Conservation (phyloP, 2,329 filamentous ascomycete genomes). For the Xylaria sp. region DNA sequence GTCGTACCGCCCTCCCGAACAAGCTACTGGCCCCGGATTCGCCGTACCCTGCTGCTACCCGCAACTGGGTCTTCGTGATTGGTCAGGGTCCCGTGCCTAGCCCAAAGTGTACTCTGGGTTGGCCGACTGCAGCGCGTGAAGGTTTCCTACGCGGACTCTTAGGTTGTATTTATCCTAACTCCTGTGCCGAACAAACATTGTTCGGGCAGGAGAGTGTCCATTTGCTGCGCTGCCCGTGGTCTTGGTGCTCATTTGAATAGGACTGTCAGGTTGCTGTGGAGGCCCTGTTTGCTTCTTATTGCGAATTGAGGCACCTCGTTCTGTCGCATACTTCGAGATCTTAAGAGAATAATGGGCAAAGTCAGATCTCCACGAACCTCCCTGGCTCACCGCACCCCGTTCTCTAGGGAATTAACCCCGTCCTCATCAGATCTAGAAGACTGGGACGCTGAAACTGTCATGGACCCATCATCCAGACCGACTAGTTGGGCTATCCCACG, state of each 20-base stretch:
- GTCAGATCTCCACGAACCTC: constrained; percentile 59
- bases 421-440: constrained; percentile 59
- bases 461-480: constrained; percentile 63
- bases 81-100: constrained; percentile 10
- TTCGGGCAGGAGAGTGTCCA: not conserved
- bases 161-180: constrained; percentile 32
- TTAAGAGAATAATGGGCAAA: constrained; percentile 57
- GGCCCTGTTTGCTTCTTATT: constrained; percentile 43
- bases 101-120: constrained; percentile 5
- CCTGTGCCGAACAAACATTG: constrained; percentile 13
- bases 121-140: constrained; percentile 14
- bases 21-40: constrained; percentile 10
- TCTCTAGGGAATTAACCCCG: constrained; percentile 57
- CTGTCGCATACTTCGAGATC: constrained; percentile 35
- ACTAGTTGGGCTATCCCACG: constrained; percentile 59
- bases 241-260: constrained; percentile 16
- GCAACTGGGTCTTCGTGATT: constrained; percentile 25
- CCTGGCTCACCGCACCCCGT: constrained; percentile 57
- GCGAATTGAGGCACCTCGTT: constrained; percentile 41
- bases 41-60: constrained; percentile 31
- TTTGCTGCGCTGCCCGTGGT: constrained; percentile 32
- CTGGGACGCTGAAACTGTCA: constrained; percentile 56
- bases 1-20: constrained; percentile 11
- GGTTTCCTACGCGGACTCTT: not conserved
- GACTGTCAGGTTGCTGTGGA: constrained; percentile 16